Evolutionary conservation across 805 yeast species (phyloP).

Genomic region (Cyberlindnera meyerae): DNA sequence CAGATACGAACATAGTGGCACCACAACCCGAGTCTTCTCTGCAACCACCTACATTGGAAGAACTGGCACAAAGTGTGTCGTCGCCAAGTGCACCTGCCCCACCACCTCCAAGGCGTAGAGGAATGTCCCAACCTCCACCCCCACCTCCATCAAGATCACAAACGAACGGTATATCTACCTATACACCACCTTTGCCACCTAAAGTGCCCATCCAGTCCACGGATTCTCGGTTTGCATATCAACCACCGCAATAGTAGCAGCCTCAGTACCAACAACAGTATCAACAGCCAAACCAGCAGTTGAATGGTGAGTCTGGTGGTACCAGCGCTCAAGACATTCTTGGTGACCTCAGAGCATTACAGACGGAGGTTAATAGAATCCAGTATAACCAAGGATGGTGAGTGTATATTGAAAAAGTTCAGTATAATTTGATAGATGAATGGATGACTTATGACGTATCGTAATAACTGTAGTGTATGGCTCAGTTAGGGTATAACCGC

Average conservation of each 20-base stretch:
- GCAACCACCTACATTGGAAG: constrained; percentile 7
- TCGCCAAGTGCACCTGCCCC: constrained; percentile 26
- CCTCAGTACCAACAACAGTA: background rate
- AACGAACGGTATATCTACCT: background rate
- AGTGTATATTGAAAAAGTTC: too few species aligned
- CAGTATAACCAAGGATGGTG: constrained; percentile 3
- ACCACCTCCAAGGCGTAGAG: constrained; percentile 35
- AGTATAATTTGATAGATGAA: background rate
- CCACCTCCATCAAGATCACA: constrained; percentile 17
- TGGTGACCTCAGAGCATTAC: constrained; percentile 61
- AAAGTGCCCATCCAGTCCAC: constrained; percentile 11
- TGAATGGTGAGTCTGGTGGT: too few species aligned
- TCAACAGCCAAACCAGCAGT: constrained; percentile 20
- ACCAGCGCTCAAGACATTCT: constrained; percentile 42
- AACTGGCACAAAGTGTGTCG: constrained; percentile 7
- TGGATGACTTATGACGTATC: background rate
- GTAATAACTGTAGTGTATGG: too few species aligned
- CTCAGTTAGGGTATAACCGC: too few species aligned
- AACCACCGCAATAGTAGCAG: constrained; percentile 20
- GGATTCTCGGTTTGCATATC: constrained; percentile 11
- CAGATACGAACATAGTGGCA: too few species aligned
- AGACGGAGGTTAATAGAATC: constrained; percentile 63
- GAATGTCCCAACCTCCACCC: constrained; percentile 28
- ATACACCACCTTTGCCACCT: constrained; percentile 22
- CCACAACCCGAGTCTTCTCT: constrained; percentile 12